Evolutionary conservation across 441 rosid species (phyloP), one percentile per base, ranked within the genome.

Genomic region (Omphalea diandra): DNA sequence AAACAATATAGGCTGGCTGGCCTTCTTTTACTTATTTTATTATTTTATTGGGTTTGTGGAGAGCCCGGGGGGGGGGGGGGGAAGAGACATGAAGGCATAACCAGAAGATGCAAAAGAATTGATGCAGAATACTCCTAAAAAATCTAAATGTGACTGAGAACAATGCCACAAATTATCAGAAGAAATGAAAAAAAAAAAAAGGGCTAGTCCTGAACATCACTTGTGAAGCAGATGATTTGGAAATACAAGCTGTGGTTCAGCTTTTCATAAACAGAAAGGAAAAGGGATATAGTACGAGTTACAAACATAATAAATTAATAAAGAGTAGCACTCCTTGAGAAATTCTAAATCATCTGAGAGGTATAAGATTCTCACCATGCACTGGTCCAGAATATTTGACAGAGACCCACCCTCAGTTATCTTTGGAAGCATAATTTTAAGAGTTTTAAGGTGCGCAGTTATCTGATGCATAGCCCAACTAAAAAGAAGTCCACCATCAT

Each of bases 381-480:
- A 88, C 68, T 89, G 97, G 72, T 92, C 99, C 78, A 92, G 80
- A 65, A 94, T 94, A 85, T 92, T 94, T 69, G 96, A 90, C 38
- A 94, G 82, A 44, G 98, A 86, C 55, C 93, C 97, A 74, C 98
- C 97, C 77, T 94, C 99, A 35, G 94, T 90, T 82, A 94, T 88
- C 88, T 90, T 90, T 22, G 97, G 97, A 63, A 94, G 99, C 97
- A 89, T 88, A 73, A 90, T 67, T 80, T 91, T 90, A 46, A 92
- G 91, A 75, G 93, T 94, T 79, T 94, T 92, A 71, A 94, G 93
- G 84, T 94, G 97, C 47, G 96, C 84, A 60, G 93, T 92, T 64
- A 94, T 86, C 80, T 94, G 98, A 87, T 92, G 99, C 99, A 92
- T 90, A 63, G 93, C 94, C 98, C 97, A 94, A 75, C 96, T 88